Percentiles rank a stretch among this genome's conserved stretches.
phyloP scores from a whole-genome alignment of 192 early-diverging fungal genomes.

The Chytriomyces hyalinus region DNA sequence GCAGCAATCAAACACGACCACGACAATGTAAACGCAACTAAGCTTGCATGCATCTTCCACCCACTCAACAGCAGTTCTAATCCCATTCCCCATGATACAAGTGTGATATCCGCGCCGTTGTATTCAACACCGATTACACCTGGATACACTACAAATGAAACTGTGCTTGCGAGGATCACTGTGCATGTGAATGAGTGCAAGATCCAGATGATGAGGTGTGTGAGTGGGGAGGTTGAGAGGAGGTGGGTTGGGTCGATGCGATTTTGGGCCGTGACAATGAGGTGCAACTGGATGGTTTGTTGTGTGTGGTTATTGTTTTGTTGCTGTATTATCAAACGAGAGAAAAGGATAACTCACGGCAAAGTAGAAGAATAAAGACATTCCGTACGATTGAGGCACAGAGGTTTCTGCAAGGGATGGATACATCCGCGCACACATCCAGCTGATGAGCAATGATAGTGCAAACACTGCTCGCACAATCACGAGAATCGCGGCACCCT shows the following conservation, averaged over 20 bases:
- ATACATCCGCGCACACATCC: background rate
- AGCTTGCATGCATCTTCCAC: background rate
- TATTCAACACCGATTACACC: background rate
- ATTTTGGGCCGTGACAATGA: slow-evolving; percentile 7
- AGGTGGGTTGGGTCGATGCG: background rate
- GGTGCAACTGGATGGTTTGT: background rate
- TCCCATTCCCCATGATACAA: slow-evolving; percentile 8
- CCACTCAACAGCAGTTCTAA: slow-evolving; percentile 12
- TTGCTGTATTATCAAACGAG: background rate
- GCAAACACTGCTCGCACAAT: background rate
- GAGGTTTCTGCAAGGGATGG: background rate
- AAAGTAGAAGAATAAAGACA: slow-evolving; percentile 20
- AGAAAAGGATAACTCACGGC: slow-evolving; percentile 1
- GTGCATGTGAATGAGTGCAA: slow-evolving; percentile 21
- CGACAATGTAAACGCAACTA: background rate
- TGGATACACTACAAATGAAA: slow-evolving; percentile 1
- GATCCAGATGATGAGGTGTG: slow-evolving; percentile 18
- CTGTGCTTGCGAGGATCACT: slow-evolving; percentile 4
- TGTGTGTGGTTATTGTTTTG: background rate
- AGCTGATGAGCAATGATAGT: background rate
- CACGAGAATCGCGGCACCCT: background rate
- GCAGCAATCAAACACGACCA: slow-evolving; percentile 9
- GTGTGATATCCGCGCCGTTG: background rate
- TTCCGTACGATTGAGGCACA: slow-evolving; percentile 7
- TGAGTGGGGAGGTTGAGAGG: slow-evolving; percentile 1